These are phyloP conservation scores for Tylopilus balloui DNA, from an alignment of 768 basidiomycete genomes.

Conservation along the genomic window DNA sequence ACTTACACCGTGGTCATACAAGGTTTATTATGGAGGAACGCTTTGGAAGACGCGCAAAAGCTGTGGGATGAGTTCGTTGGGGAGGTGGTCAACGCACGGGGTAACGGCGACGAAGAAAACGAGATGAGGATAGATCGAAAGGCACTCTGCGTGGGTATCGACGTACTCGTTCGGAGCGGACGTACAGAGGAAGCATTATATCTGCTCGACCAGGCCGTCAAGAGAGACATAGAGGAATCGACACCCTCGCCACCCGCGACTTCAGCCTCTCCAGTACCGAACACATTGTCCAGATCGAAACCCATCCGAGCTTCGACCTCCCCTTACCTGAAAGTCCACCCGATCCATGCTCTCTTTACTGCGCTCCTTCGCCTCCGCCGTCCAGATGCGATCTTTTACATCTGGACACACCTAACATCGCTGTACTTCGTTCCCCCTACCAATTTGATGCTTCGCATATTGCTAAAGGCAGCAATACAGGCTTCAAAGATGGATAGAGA, in stretches of 20 bases:
- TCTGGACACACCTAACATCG: constrained; percentile 63
- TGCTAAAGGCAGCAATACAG: constrained; percentile 57
- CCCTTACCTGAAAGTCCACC: constrained; percentile 21
- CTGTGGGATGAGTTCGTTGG: constrained; percentile 41
- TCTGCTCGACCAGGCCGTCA: constrained; percentile 42
- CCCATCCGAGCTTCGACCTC: background rate
- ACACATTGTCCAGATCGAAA: background rate
- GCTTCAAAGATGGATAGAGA: constrained; percentile 50
- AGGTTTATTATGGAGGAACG: constrained; percentile 44
- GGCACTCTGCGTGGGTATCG: constrained; percentile 48
- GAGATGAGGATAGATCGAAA: constrained; percentile 39
- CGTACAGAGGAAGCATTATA: constrained; percentile 46
- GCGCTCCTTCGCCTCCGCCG: constrained; percentile 48
- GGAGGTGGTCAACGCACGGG: constrained; percentile 7
- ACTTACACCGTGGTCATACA: constrained; percentile 54
- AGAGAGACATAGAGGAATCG: constrained; percentile 14
- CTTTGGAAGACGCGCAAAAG: constrained; percentile 36
- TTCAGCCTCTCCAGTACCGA: background rate
- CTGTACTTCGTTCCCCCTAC: constrained; percentile 60
- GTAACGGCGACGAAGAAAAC: background rate
- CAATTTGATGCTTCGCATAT: constrained; percentile 48
- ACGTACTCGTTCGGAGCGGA: constrained; percentile 42
- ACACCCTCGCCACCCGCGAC: background rate
- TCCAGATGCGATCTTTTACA: constrained; percentile 56
- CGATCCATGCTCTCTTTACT: constrained; percentile 44